Evolutionary conservation across 1,284 basidiomycete genomes (phyloP), one percentile per base, ranked within the genome.

Genomic region (Flammula alnicola): DNA sequence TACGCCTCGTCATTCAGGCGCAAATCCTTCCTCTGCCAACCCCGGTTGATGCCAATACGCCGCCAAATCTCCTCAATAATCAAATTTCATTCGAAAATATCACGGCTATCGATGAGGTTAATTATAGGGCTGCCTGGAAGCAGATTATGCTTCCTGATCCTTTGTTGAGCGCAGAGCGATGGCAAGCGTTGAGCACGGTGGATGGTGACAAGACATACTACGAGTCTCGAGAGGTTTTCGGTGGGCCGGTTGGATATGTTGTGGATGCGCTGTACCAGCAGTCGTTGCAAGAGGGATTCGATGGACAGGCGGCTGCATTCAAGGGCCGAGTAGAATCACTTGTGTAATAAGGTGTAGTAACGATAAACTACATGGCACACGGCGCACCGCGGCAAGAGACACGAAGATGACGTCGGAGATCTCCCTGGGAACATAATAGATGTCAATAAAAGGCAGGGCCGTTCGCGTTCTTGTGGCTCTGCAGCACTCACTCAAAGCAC

Each of bases 31-130:
- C 67, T 33, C 56, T 69, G 7, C 49, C 55, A 5, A 49, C 46
- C 14, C 66, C 66, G 37, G 65, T 69, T 22, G 39, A 63, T 37
- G 63, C 58, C 17, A 50, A 49, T 31, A 65, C 65, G 9, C 59
- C 55, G 11, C 44, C 56, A 16, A 60, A 68, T 44, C 58, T 50
- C 4, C 49, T 64, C 3, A 53, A 68, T 36, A 23, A 56, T 8
- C 65, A 65, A 46, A 44, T 48, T 5, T 62, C 67, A 12, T 58
- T 63, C 26, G 66, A 69, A 37, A 63, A 64, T 26, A 67, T 69
- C 30, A 66, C 66, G 25, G 53, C 56, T 27, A 44, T 67, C n/a
- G 56, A 68, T 44, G 40, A 25, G 12, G 52, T 35, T 8, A 47
- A 54, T 10, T 36, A 60, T 33, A 55, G 61, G 3, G 55, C 58